Conservation (phyloP, 257 asterid species). For the Thymus quinquecostatus region DNA sequence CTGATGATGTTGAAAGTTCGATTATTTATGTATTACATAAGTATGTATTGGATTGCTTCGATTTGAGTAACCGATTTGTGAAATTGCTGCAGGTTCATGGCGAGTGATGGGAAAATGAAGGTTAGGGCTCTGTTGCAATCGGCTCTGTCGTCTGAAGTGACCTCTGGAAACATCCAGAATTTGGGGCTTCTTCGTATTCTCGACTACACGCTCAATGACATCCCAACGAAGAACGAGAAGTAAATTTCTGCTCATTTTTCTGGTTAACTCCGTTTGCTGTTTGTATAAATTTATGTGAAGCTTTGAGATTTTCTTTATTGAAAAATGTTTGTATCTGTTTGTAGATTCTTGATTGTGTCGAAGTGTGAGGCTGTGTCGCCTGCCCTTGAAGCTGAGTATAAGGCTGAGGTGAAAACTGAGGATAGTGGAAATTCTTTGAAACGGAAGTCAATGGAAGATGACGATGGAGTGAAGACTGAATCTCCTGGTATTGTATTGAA, state of each 20-base stretch:
- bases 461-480: conserved; percentile 35
- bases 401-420: conserved; percentile 40
- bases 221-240: conserved; percentile 78
- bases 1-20: background rate
- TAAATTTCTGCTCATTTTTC: conserved; percentile 24
- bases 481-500: conserved; percentile 44
- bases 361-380: conserved; percentile 74
- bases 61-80: background rate
- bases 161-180: conserved; percentile 75
- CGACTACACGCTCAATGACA: conserved; percentile 76
- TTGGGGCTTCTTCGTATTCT: conserved; percentile 72
- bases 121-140: conserved; percentile 66
- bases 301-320: background rate
- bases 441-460: conserved; percentile 37
- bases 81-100: conserved; percentile 59
- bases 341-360: conserved; percentile 70
- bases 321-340: background rate
- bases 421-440: conserved; percentile 37
- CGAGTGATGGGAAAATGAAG: conserved; percentile 83
- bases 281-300: background rate
- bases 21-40: background rate
- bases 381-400: conserved; percentile 74
- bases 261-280: background rate
- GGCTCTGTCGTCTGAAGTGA: conserved; percentile 63
- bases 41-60: background rate